Conservation (phyloP, 306 rosid genomes). For the Acacia confusa region DNA sequence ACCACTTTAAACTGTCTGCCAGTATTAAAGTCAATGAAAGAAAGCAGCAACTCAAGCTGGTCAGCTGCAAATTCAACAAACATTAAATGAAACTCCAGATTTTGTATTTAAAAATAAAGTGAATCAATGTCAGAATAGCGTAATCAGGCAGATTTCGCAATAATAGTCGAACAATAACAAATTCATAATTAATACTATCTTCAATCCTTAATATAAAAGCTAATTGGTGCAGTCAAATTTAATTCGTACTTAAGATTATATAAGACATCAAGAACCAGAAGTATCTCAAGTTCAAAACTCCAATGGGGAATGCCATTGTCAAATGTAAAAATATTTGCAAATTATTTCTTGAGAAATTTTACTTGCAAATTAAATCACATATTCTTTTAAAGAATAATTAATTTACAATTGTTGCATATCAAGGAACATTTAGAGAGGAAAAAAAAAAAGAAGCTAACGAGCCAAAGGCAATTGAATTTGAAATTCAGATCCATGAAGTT, state of each 20-base stretch:
- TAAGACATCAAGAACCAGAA: background rate
- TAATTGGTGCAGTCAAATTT: background rate
- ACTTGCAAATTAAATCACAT: background rate
- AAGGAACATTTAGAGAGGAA: background rate
- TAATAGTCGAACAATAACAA: background rate
- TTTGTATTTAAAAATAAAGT: background rate
- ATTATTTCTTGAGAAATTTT: background rate
- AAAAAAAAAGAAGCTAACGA: background rate
- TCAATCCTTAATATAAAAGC: no score
- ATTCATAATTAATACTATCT: background rate
- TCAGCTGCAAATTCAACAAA: constrained; percentile 58
- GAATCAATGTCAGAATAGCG: background rate
- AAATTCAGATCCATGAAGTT: background rate
- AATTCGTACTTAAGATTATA: background rate
- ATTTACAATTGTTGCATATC: background rate
- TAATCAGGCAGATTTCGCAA: constrained; percentile 10
- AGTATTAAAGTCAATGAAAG: constrained; percentile 56
- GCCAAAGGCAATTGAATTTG: background rate
- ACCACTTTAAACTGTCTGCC: constrained; percentile 57
- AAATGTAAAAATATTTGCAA: background rate
- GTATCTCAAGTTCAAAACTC: background rate
- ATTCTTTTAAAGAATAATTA: background rate
- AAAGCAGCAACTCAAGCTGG: constrained; percentile 68
- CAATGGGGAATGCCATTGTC: background rate
- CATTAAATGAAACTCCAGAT: constrained; percentile 19